phyloP scores from a whole-genome alignment of 768 basidiomycete species.

The Russula emetica region DNA sequence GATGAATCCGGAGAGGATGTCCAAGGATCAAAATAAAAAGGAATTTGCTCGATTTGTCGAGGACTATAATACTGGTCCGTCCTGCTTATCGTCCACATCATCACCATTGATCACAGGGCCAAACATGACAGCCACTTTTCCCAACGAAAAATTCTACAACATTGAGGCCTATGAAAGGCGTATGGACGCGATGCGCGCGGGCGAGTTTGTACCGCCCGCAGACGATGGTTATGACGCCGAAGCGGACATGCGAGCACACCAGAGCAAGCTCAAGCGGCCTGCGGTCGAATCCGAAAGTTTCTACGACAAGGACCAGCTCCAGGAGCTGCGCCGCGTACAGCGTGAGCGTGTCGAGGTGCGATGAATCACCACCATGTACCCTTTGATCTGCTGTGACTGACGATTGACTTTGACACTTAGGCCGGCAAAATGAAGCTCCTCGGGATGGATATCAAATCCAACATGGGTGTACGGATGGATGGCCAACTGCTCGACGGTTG shows the following conservation, averaged over 20 bases:
- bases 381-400: too few relatives aligned
- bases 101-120: constrained; percentile 1
- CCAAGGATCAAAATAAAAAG: constrained; percentile 81
- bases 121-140: constrained; percentile 64
- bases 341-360: constrained; percentile 77
- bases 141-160: constrained; percentile 93
- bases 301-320: constrained; percentile 71
- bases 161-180: constrained; percentile 80
- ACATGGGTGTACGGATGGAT: constrained; percentile 86
- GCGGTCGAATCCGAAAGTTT: constrained; percentile 65
- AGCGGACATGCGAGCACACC: constrained; percentile 77
- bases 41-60: constrained; percentile 81
- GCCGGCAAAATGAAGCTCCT: constrained; percentile 78
- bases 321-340: constrained; percentile 79
- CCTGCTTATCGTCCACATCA: constrained; percentile 2
- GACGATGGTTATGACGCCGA: constrained; percentile 76
- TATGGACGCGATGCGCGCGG: constrained; percentile 80
- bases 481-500: constrained; percentile 53
- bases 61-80: constrained; percentile 74
- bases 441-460: constrained; percentile 85
- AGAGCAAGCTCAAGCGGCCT: constrained; percentile 65
- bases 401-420: constrained; percentile 34
- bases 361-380: not conserved
- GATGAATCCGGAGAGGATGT: constrained; percentile 82
- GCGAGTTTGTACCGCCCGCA: constrained; percentile 70